A percentile compares a stretch with the other conserved stretches of the same genome.
phyloP scores from a whole-genome alignment of 352 stramenopile species.

The Globisporangium echinulatum region DNA sequence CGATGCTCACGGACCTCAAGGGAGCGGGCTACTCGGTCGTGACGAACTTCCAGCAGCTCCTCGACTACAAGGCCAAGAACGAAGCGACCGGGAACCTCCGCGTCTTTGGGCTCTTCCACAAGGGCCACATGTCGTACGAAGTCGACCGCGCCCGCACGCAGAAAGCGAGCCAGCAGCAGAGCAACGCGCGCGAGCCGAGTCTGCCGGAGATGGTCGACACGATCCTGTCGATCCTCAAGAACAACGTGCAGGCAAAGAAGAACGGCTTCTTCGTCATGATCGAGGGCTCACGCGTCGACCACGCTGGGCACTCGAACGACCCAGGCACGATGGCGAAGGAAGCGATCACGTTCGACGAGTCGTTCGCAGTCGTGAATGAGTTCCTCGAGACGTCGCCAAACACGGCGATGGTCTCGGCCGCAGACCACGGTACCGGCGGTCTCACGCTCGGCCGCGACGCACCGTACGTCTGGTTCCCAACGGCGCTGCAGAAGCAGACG shows the following conservation, averaged over 20 bases:
- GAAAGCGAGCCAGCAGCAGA: conserved; percentile 20
- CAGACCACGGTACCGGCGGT: conserved; percentile 62
- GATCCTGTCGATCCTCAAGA: conserved; percentile 52
- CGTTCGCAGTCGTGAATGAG: conserved; percentile 56
- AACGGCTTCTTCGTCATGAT: conserved; percentile 77
- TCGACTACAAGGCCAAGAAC: conserved; percentile 45
- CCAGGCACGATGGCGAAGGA: conserved; percentile 61
- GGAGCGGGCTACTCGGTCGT: conserved; percentile 39
- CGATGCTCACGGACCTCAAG: conserved; percentile 34
- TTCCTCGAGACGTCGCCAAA: conserved; percentile 41
- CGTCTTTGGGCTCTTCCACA: conserved; percentile 53
- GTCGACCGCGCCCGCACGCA: conserved; percentile 44
- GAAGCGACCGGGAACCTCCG: conserved; percentile 38
- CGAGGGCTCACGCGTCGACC: conserved; percentile 63
- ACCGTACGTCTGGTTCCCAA: conserved; percentile 47
- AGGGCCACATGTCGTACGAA: conserved; percentile 65
- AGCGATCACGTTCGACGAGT: conserved; percentile 63
- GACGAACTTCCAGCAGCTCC: conserved; percentile 46
- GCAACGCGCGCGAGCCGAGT: conserved; percentile 38
- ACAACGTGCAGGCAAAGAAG: conserved; percentile 65
- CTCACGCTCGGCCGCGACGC: conserved; percentile 43
- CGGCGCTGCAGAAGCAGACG: conserved; percentile 37
- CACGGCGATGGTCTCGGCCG: conserved; percentile 46
- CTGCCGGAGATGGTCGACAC: conserved; percentile 60
- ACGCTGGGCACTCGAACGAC: conserved; percentile 63